phyloP scores from a whole-genome alignment of 352 stramenopile genomes.

The Globisporangium middletonii region DNA sequence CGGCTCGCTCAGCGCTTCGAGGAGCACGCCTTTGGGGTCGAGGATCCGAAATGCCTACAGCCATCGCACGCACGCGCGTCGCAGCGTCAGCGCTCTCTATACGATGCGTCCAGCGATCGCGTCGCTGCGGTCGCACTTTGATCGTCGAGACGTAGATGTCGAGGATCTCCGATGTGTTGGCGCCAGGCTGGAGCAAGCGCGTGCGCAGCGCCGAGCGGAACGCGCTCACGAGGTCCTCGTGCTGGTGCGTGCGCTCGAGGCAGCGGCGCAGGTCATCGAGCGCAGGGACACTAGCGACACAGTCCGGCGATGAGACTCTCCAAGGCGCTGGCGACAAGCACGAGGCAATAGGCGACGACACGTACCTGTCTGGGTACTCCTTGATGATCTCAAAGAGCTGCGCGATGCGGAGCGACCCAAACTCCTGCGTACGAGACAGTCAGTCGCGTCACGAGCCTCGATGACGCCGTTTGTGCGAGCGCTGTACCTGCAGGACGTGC shows the following conservation, averaged over 20 bases:
- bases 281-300: slow-evolving; percentile 36
- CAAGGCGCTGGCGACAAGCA: no score
- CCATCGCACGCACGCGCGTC: not conserved
- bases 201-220: slow-evolving; percentile 75
- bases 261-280: slow-evolving; percentile 65
- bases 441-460: not conserved
- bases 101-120: not conserved
- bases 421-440: slow-evolving; percentile 26
- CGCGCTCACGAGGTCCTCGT: slow-evolving; percentile 66
- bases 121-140: slow-evolving; percentile 41
- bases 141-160: slow-evolving; percentile 98
- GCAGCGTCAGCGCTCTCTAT: not conserved
- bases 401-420: slow-evolving; percentile 72
- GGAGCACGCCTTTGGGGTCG: slow-evolving; percentile 89
- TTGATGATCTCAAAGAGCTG: slow-evolving; percentile 97
- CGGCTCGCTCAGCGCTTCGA: slow-evolving; percentile 73
- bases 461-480: no score
- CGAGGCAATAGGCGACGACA: not conserved
- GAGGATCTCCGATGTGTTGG: slow-evolving; percentile 95
- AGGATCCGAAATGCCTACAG: slow-evolving; percentile 86
- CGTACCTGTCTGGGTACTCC: slow-evolving; percentile 92
- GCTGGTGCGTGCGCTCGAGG: slow-evolving; percentile 83
- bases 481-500: slow-evolving; percentile 28
- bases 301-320: no score
- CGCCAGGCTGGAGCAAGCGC: slow-evolving; percentile 93